phyloP scores from a whole-genome alignment of 257 asterid species.

The Solanum tacnaense region DNA sequence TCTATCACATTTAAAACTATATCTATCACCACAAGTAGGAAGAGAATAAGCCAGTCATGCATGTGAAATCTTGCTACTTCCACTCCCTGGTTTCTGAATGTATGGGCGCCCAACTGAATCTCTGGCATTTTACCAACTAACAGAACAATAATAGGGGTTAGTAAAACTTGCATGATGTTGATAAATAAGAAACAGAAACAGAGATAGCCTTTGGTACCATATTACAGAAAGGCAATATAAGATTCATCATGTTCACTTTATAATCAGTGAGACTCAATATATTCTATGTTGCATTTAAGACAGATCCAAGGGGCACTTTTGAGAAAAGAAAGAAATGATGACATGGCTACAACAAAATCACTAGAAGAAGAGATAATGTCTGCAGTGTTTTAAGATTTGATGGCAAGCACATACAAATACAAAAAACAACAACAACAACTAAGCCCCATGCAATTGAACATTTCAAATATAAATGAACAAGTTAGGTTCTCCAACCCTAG shows the following conservation, averaged over 20 bases:
- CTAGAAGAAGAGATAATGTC: background rate
- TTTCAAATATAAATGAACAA: background rate
- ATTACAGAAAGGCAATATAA: background rate
- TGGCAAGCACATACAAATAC: background rate
- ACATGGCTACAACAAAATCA: background rate
- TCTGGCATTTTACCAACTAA: conserved; percentile 67
- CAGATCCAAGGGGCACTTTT: background rate
- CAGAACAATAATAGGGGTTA: background rate
- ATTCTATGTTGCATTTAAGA: background rate
- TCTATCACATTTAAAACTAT: conserved; percentile 61
- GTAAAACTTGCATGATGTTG: background rate
- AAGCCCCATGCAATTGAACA: background rate
- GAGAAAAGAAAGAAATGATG: background rate
- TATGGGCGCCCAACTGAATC: conserved; percentile 88
- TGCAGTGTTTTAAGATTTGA: background rate
- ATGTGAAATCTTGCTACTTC: conserved; percentile 73
- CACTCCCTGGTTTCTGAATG: conserved; percentile 73
- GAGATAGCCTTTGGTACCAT: background rate
- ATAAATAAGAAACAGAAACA: background rate
- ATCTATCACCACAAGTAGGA: conserved; percentile 74
- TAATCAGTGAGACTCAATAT: background rate
- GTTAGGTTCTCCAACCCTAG: background rate
- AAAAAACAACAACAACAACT: background rate
- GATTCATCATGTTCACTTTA: background rate
- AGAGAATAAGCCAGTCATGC: conserved; percentile 90